Evolutionary conservation across 2,329 filamentous ascomycete species (phyloP), one percentile per base, ranked within the genome.

Genomic region (Botrytis tulipae): DNA sequence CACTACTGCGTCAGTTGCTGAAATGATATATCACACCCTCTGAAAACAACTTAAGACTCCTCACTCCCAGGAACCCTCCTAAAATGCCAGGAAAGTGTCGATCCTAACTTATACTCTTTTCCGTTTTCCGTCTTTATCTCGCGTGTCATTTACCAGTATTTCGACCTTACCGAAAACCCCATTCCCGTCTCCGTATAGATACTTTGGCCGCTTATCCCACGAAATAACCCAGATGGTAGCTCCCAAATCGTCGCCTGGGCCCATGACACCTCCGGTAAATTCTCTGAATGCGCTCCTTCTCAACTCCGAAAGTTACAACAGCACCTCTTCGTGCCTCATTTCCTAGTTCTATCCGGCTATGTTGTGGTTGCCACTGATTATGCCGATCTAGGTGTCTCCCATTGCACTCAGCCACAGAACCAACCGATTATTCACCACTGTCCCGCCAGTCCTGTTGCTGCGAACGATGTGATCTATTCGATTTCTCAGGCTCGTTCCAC

Each of bases 311-410:
- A 78, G 44, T 82, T 86, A 4, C 82, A 81, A 78, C 84, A 86
- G 72, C 81, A 83, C 59, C 81, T 83, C 74, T 74, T 80, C 1
- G 82, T 78, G 0, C 84, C 84, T 0, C 85, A 81, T 63, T 75
- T 80, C 9, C 78, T 86, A 4, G 84, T 83, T 0, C 77, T 83
- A 37, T 80, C 82, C 4, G 85, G 85, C 4, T 84, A 83, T 74
- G 84, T 82, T 10, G 84, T 86, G 18, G 82, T 86, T 29, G 84
- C 81, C 1, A 79, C 84, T 20, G 85, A 85, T 75, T 86, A 84
- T 76, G 82, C 83, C 3, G 84, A 84, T 0, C 80, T 86, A 7
- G 85, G 85, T 9, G 78, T 86, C 7, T 59, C 16, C 16, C 1
- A 32, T 22, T 74, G 78, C 25, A 77, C 73, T 32, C 78, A 78